phyloP scores from a whole-genome alignment of 371 early-diverging fungal species.

The Coemansia sp. region DNA sequence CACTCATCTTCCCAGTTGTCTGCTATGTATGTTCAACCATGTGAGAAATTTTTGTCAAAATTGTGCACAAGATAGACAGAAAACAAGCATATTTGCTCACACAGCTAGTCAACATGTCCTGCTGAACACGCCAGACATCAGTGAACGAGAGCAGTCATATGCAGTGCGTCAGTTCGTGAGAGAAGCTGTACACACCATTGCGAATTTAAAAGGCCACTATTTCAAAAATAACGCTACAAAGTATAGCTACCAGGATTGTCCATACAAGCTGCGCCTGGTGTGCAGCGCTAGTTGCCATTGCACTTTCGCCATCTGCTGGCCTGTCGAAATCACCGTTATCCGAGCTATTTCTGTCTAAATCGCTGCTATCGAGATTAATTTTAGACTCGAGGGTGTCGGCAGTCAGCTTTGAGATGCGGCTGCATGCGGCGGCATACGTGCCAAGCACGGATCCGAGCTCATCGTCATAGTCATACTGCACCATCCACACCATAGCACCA shows the following conservation, averaged over 20 bases:
- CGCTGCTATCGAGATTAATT: background rate
- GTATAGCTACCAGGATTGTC: background rate
- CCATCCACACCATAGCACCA: conserved; percentile 67
- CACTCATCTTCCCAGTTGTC: background rate
- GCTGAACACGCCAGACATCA: background rate
- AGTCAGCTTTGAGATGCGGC: conserved; percentile 8
- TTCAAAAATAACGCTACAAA: background rate
- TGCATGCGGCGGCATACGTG: conserved; percentile 22
- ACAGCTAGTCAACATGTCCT: background rate
- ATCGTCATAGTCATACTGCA: conserved; percentile 54
- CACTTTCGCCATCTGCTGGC: background rate
- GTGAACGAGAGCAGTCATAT: background rate
- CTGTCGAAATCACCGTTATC: background rate
- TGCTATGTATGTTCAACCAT: background rate
- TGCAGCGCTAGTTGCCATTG: background rate
- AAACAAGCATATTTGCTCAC: background rate
- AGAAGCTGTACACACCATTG: background rate
- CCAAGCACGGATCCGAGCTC: conserved; percentile 35
- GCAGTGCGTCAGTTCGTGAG: background rate
- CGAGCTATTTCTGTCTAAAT: background rate
- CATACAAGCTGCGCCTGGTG: background rate
- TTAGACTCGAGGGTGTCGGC: background rate
- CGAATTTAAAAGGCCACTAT: background rate
- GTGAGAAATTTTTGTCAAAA: conserved; percentile 2
- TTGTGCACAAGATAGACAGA: background rate